Base-by-base conservation (phyloP, 1,284 basidiomycete genomes). In the Clitocybe nebularis region DNA sequence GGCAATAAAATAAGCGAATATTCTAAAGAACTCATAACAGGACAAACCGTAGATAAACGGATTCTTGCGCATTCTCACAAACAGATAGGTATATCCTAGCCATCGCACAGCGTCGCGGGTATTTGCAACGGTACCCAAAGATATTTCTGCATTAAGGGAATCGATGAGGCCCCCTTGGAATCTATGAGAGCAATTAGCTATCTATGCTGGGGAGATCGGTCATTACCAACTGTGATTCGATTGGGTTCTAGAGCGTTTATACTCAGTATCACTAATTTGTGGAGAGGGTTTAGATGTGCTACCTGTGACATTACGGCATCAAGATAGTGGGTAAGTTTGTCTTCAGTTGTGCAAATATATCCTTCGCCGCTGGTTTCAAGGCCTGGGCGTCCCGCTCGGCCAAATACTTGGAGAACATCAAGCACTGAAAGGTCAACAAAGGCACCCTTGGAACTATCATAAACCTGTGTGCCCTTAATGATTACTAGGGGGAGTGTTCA, bases 381-480 rank as follows among this genome's bases (percentile, higher is more conserved):
- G 10, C 96, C 96, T 0, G 96, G 96, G 45, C 96, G 85, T 58
- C 96, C 96, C 44, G 95, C 96, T 62, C 96, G 84, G 58, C 96
- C 96, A 56, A 99, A 98, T 32, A 99, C 92, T 66, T 94, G 96
- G 3, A 99, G 68, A 3, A 99, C 96, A 61, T 99, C 96, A 29
- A 99, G 74, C 10, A 99, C 87, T 2, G 93, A 90, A 20, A 99
- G 75, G 62, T 99, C 94, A 40, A 91, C 84, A 56, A 98, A 97
- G 5, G 86, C 72, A 53, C 94, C 93, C 57, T 85, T 88, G 4
- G 80, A 74, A 46, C 87, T 89, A 57, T 98, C 90, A 61, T 99
- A 99, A 2, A 99, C 78, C 55, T 99, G 90, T 0, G 96, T 99
- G 10, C 96, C 96, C 66, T 99, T 99, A 71, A 99, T 99, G 51